Conservation (phyloP, 306 rosid species). For the Malus fusca region DNA sequence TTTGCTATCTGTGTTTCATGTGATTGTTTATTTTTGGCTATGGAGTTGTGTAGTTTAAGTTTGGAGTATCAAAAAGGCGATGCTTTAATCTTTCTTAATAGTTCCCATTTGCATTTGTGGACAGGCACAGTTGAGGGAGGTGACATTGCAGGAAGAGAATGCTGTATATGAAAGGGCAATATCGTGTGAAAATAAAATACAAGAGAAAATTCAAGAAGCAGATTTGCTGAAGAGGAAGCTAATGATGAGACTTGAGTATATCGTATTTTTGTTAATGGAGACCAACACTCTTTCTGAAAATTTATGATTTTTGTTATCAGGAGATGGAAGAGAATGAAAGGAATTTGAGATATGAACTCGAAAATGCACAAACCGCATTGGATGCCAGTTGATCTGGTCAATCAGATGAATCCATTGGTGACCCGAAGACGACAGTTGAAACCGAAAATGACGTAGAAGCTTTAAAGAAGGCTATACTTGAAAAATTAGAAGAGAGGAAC, state of each 20-base stretch:
- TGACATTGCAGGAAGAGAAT: slow-evolving; percentile 71
- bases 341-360: slow-evolving; percentile 46
- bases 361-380: slow-evolving; percentile 28
- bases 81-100: neutral
- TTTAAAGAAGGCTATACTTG: slow-evolving; percentile 31
- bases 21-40: neutral
- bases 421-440: slow-evolving; percentile 18
- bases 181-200: slow-evolving; percentile 55
- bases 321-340: slow-evolving; percentile 62
- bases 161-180: slow-evolving; percentile 54
- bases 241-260: slow-evolving; percentile 36
- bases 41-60: neutral
- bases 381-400: slow-evolving; percentile 18
- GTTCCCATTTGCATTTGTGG: neutral
- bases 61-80: neutral
- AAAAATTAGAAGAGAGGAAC: slow-evolving; percentile 63
- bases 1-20: neutral
- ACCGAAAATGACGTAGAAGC: slow-evolving; percentile 38
- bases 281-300: neutral
- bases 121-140: slow-evolving; percentile 81
- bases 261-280: neutral
- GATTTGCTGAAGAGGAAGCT: slow-evolving; percentile 42
- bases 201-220: slow-evolving; percentile 60
- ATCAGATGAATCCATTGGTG: slow-evolving; percentile 31
- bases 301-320: slow-evolving; percentile 26